Conservation (phyloP, 305 asterid genomes). For the Rubia peregrina region DNA sequence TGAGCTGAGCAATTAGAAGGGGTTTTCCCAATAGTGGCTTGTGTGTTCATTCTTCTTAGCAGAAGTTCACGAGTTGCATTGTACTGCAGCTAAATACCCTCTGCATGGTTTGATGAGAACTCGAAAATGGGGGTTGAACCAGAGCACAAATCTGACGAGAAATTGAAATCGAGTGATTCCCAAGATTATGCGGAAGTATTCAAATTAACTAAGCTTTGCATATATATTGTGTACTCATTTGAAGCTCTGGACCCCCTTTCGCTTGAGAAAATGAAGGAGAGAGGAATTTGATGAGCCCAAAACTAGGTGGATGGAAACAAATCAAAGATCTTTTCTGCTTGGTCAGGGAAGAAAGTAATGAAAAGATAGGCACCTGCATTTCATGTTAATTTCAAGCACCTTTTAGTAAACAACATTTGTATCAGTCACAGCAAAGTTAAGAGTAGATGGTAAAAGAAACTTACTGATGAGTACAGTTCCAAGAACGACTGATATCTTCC, state of each 20-base stretch:
- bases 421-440: background rate
- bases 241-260: background rate
- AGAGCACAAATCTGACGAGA: background rate
- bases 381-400: constrained; percentile 7
- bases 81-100: background rate
- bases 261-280: background rate
- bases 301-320: constrained; percentile 56
- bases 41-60: background rate
- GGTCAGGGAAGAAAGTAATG: constrained; percentile 84
- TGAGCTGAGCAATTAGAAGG: too few relatives aligned
- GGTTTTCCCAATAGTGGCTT: background rate
- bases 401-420: background rate
- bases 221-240: background rate
- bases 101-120: background rate
- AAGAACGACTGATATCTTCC: constrained; percentile 79
- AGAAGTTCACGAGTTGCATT: background rate
- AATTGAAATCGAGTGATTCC: background rate
- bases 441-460: constrained; percentile 17
- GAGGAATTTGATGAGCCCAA: background rate
- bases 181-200: background rate
- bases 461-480: constrained; percentile 87
- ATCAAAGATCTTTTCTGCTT: constrained; percentile 74
- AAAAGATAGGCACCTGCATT: constrained; percentile 72
- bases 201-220: background rate
- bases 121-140: background rate